Evolutionary conservation across 2,329 filamentous ascomycete genomes (phyloP).

Genomic region (Colletotrichum magnum): DNA sequence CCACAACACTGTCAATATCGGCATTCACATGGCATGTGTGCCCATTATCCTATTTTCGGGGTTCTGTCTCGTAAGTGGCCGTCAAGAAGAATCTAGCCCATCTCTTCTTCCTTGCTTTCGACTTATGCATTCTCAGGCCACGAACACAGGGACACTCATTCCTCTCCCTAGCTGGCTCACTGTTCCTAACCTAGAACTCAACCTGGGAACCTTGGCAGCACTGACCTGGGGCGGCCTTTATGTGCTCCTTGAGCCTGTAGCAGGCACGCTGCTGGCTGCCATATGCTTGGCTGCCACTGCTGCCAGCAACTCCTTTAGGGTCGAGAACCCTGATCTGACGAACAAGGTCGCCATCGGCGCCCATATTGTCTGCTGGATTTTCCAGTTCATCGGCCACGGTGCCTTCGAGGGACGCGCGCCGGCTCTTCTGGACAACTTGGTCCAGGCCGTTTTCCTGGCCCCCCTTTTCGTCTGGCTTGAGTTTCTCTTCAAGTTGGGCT

Average conservation of each 20-base stretch:
- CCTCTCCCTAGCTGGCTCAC: conserved; percentile 77
- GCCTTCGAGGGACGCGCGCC: conserved; percentile 90
- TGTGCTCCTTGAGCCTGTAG: conserved; percentile 93
- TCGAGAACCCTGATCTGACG: conserved; percentile 64
- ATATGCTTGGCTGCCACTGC: conserved; percentile 84
- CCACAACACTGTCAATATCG: conserved; percentile 81
- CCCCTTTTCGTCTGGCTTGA: conserved; percentile 99
- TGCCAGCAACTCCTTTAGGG: conserved; percentile 80
- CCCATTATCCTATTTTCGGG: conserved; percentile 80
- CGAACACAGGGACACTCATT: conserved; percentile 74
- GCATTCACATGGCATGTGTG: conserved; percentile 85
- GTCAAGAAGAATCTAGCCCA: background rate
- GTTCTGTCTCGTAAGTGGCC: conserved; percentile 77
- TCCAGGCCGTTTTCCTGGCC: conserved; percentile 92
- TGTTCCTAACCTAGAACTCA: conserved; percentile 76
- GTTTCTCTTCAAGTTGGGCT: conserved; percentile 89
- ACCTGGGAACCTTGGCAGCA: conserved; percentile 74
- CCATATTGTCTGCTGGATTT: conserved; percentile 84
- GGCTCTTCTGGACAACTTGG: conserved; percentile 89
- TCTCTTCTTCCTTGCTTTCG: background rate
- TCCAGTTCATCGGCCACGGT: conserved; percentile 93
- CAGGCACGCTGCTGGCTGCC: conserved; percentile 82
- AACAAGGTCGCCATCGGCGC: conserved; percentile 74
- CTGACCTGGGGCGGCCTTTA: conserved; percentile 84
- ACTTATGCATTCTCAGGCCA: conserved; percentile 60